Evolutionary conservation across 2,329 filamentous ascomycete genomes (phyloP), one percentile per base, ranked within the genome.

Genomic region (Venturia nashicola): DNA sequence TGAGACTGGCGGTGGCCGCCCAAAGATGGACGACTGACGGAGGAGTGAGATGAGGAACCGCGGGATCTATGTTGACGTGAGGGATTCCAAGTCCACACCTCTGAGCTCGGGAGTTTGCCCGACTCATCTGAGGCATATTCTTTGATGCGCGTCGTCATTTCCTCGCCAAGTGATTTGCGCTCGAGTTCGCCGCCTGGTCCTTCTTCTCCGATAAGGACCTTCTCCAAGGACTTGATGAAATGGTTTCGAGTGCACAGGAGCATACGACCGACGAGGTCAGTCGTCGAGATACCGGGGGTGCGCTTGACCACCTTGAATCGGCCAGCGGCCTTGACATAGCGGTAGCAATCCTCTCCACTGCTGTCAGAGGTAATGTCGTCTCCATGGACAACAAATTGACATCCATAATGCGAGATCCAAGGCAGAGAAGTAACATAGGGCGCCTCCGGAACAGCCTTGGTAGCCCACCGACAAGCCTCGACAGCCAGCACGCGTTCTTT

Each of bases 261-360:
- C 94, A 99, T 99, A 70, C 94, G 87, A 23, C 94, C 94, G 34
- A 99, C 94, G n/a, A 99, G 83, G 73, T 99, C 94, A 3, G 94
- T 99, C 1, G 94, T 99, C 11, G 91, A 96, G 71, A 99, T 99
- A 65, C 91, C 92, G 0, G 94, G 94, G 2, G 94, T 97, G 67
- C 94, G 85, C 79, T 96, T 96, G 57, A 99, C 94, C 20, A 99
- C 91, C 77, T 95, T 92, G 83, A 99, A 99, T 54, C 94, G 85
- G 14, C 88, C 88, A 1, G 93, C 94, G 48, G 89, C 87, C 78
- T 99, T 99, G 71, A 99, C 94, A 72, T 93, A 97, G 66, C 94
- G 89, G 78, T 99, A 99, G 78, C 93, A 97, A 78, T 99, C 94
- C 74, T 96, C 88, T 51, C 94, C 94, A 68, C 86, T 86, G 73